Evolutionary conservation across 306 rosid species (phyloP).

Genomic region (Gleditsia sinensis): DNA sequence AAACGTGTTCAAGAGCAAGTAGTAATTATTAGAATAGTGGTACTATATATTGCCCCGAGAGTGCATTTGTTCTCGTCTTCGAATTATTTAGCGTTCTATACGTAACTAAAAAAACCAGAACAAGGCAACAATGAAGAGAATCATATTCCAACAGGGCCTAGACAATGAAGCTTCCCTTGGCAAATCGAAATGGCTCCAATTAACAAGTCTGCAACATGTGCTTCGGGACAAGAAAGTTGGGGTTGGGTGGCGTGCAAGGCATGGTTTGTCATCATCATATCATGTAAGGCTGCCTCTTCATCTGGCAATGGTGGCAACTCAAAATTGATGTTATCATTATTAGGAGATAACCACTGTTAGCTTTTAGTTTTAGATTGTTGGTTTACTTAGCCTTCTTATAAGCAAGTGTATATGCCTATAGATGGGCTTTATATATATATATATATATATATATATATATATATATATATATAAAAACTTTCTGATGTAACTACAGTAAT

Average conservation of each 20-base stretch:
- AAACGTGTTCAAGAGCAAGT: not conserved
- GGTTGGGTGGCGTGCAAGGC: slow-evolving; percentile 42
- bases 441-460: too few species aligned
- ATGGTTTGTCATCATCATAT: slow-evolving; percentile 55
- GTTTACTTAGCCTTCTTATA: too few species aligned
- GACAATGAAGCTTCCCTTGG: slow-evolving; percentile 61
- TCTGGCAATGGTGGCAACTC: slow-evolving; percentile 74
- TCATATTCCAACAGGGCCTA: slow-evolving; percentile 34
- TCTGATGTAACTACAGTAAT: too few species aligned
- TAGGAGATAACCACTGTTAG: too few species aligned
- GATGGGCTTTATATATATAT: too few species aligned
- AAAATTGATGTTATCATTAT: slow-evolving; percentile 37
- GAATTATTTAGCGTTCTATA: slow-evolving; percentile 39
- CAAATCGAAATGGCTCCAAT: slow-evolving; percentile 79
- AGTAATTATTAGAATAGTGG: slow-evolving; percentile 2
- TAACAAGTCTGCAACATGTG: slow-evolving; percentile 54
- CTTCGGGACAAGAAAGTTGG: slow-evolving; percentile 48
- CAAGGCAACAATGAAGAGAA: slow-evolving; percentile 34
- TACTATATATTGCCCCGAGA: slow-evolving; percentile 12
- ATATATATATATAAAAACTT: too few species aligned
- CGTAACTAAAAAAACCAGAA: slow-evolving; percentile 4
- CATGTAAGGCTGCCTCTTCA: slow-evolving; percentile 48
- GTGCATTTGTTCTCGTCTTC: slow-evolving; percentile 24
- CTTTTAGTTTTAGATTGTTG: too few species aligned
- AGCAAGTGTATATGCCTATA: too few species aligned